Evolutionary conservation across 2,329 filamentous ascomycete species (phyloP).

Genomic region (Xylariaceae sp.): DNA sequence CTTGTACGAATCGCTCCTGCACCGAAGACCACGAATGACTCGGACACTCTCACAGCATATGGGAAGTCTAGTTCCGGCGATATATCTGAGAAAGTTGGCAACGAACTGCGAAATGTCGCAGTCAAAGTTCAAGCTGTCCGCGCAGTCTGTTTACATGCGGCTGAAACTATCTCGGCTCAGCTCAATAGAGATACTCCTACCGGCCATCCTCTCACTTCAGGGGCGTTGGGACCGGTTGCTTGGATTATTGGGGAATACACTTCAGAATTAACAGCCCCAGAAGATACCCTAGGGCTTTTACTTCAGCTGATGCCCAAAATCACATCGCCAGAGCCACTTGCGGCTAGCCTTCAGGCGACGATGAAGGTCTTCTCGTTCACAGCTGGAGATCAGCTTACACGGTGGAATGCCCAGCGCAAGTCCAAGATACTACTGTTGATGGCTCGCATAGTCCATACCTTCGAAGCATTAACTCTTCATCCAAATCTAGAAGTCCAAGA

Average conservation of each 20-base stretch:
- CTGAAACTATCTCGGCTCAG: conserved; percentile 74
- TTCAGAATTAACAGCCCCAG: conserved; percentile 69
- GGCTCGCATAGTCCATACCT: conserved; percentile 78
- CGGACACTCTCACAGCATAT: conserved; percentile 39
- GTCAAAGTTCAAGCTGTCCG: conserved; percentile 89
- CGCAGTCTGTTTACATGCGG: conserved; percentile 78
- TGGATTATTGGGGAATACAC: conserved; percentile 94
- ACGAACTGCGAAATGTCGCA: conserved; percentile 86
- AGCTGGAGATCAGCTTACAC: conserved; percentile 65
- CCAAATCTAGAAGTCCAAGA: conserved; percentile 95
- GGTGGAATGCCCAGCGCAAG: conserved; percentile 77
- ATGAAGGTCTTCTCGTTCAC: conserved; percentile 83
- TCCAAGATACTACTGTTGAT: conserved; percentile 78
- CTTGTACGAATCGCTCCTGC: conserved; percentile 73
- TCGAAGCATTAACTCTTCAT: conserved; percentile 80
- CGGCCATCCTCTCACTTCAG: conserved; percentile 63
- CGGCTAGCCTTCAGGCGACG: conserved; percentile 80
- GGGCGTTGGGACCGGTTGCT: conserved; percentile 75
- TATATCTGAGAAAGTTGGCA: conserved; percentile 75
- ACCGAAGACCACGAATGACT: conserved; percentile 48
- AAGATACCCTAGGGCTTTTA: conserved; percentile 75
- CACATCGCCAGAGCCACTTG: conserved; percentile 69
- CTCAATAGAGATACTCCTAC: conserved; percentile 57
- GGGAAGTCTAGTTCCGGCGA: conserved; percentile 46
- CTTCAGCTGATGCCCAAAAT: conserved; percentile 68